Percentiles rank a stretch among this genome's conserved stretches.
These are phyloP conservation scores for Earliella scabrosa DNA, from an alignment of 1,284 basidiomycete species.

Conservation along the genomic window DNA sequence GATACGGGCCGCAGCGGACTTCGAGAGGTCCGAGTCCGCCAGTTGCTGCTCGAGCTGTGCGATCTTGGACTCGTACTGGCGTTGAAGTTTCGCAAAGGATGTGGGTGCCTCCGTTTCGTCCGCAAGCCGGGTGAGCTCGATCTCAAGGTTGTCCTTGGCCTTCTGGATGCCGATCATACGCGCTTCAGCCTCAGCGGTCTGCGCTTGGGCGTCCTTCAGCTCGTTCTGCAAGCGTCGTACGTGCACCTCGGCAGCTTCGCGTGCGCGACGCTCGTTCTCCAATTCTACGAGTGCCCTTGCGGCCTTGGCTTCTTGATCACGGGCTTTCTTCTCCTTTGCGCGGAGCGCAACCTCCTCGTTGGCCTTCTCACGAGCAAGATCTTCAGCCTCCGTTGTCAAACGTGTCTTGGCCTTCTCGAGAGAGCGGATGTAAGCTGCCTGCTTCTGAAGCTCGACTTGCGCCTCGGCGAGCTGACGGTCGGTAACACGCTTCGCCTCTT, in stretches of 20 bases:
- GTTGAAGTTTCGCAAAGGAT: constrained; percentile 62
- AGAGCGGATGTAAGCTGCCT: constrained; percentile 78
- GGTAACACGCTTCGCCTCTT: constrained; percentile 96
- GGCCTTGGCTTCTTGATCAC: constrained; percentile 63
- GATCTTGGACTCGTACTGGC: constrained; percentile 71
- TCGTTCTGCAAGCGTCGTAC: constrained; percentile 63
- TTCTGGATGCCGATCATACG: constrained; percentile 56
- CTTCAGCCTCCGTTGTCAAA: constrained; percentile 85
- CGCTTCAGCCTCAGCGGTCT: constrained; percentile 56
- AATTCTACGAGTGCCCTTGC: constrained; percentile 59
- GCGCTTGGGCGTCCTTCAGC: constrained; percentile 54
- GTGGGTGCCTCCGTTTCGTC: constrained; percentile 59
- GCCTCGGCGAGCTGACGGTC: constrained; percentile 90
- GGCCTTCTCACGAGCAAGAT: constrained; percentile 78
- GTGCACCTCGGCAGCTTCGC: constrained; percentile 67
- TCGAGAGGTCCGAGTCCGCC: constrained; percentile 56
- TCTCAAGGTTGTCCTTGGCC: constrained; percentile 71
- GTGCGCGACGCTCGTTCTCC: constrained; percentile 66
- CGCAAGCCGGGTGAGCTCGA: constrained; percentile 70
- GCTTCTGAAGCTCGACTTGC: constrained; percentile 76
- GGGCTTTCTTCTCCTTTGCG: constrained; percentile 67
- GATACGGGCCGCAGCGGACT: constrained; percentile 56
- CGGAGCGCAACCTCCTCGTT: constrained; percentile 72
- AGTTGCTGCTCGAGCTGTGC: constrained; percentile 68
- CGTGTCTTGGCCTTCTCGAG: constrained; percentile 83